These are phyloP conservation scores for Nitzschia sp. DNA, from an alignment of 108 stramenopile genomes.

Conservation along the genomic window DNA sequence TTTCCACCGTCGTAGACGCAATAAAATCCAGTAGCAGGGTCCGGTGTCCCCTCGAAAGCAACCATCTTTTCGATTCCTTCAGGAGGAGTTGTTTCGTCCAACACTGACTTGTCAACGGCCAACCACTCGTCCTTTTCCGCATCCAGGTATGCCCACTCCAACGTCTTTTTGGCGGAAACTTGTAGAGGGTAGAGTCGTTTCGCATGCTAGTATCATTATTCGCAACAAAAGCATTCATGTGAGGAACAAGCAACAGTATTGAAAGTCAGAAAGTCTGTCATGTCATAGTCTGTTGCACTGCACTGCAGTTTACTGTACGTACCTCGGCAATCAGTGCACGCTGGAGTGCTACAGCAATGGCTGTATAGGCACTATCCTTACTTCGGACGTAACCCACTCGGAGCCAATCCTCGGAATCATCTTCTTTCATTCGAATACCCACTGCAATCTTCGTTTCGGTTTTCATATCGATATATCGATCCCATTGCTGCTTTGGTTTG, in stretches of 20 bases:
- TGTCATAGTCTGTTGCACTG: too few relatives aligned
- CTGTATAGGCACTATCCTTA: constrained; percentile 48
- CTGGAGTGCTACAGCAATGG: constrained; percentile 63
- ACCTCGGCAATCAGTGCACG: constrained; percentile 77
- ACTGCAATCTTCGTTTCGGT: constrained; percentile 48
- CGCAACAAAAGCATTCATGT: too few relatives aligned
- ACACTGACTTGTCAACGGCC: constrained; percentile 52
- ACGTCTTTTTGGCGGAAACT: constrained; percentile 55
- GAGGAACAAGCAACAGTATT: too few relatives aligned
- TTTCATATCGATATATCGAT: constrained; percentile 66
- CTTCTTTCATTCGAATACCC: constrained; percentile 46
- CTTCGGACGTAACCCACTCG: constrained; percentile 66
- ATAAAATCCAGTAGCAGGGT: constrained; percentile 69
- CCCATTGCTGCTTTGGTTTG: constrained; percentile 64
- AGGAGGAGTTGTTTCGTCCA: constrained; percentile 26
- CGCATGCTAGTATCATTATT: constrained; percentile 47
- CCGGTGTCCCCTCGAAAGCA: constrained; percentile 75
- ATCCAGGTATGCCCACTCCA: constrained; percentile 67
- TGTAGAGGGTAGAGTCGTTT: constrained; percentile 67
- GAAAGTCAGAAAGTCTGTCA: too few relatives aligned
- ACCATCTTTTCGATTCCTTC: constrained; percentile 72
- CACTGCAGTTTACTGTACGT: constrained; percentile 10
- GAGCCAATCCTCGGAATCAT: constrained; percentile 53
- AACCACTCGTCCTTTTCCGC: constrained; percentile 46
- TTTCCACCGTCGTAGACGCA: constrained; percentile 66